These are phyloP conservation scores for Phylloporus gajari DNA, from an alignment of 1,284 basidiomycete genomes.

Conservation along the genomic window DNA sequence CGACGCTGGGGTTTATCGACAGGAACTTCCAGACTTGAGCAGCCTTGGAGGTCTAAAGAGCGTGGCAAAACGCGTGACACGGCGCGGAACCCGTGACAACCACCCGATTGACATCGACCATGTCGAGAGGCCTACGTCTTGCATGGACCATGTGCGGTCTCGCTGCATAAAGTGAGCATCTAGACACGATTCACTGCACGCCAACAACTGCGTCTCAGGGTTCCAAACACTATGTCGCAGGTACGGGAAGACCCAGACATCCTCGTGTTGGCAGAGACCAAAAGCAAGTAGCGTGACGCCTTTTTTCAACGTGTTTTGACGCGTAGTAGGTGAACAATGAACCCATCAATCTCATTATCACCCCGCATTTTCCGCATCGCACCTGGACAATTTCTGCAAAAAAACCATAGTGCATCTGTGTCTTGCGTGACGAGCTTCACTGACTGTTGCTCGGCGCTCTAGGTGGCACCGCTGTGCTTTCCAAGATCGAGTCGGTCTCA, in stretches of 20 bases:
- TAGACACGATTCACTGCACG: too few relatives aligned
- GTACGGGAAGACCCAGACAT: constrained; percentile 86
- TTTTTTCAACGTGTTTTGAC: constrained; percentile 4
- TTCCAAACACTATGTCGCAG: too few relatives aligned
- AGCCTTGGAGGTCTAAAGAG: neutral
- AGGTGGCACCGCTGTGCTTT: constrained; percentile 89
- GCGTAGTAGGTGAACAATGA: constrained; percentile 68
- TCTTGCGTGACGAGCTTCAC: neutral
- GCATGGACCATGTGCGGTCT: too few relatives aligned
- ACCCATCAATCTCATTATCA: constrained; percentile 68
- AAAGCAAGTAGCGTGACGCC: constrained; percentile 58
- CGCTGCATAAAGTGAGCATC: too few relatives aligned
- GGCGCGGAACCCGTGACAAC: neutral
- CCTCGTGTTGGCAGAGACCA: constrained; percentile 82
- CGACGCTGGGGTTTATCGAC: too few relatives aligned
- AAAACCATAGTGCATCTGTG: constrained; percentile 70
- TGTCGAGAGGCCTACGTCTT: too few relatives aligned
- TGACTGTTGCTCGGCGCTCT: neutral
- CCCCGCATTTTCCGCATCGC: constrained; percentile 65
- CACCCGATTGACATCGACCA: constrained; percentile 42
- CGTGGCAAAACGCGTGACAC: constrained; percentile 20
- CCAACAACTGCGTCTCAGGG: too few relatives aligned
- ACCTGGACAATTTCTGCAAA: constrained; percentile 81
- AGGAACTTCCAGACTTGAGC: too few relatives aligned
- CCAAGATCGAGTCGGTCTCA: constrained; percentile 81